Evolutionary conservation across 257 asterid species (phyloP).

Genomic region (Jacaranda copaia): DNA sequence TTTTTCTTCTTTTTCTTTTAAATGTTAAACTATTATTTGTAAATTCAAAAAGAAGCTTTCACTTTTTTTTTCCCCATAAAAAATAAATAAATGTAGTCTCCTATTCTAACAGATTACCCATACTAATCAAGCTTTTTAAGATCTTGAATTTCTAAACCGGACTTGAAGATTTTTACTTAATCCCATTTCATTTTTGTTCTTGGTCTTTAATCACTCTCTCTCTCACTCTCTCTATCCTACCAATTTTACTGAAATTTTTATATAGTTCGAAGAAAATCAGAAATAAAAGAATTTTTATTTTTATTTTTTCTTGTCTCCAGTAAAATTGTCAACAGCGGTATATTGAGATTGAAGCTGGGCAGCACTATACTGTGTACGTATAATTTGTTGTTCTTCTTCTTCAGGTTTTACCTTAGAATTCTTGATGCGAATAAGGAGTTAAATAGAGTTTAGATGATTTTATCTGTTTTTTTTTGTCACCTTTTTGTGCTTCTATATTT

Average conservation of each 20-base stretch:
- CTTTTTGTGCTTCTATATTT: slow-evolving; percentile 27
- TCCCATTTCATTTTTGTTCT: slow-evolving; percentile 54
- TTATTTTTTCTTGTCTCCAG: slow-evolving; percentile 22
- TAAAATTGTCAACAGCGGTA: slow-evolving; percentile 14
- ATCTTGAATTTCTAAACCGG: slow-evolving; percentile 53
- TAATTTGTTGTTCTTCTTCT: slow-evolving; percentile 5
- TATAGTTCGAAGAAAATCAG: slow-evolving; percentile 2
- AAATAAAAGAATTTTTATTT: background rate
- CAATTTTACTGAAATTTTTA: background rate
- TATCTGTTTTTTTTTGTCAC: slow-evolving; percentile 31
- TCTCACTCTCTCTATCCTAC: background rate
- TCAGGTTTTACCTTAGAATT: background rate
- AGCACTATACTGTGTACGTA: slow-evolving; percentile 38
- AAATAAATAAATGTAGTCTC: slow-evolving; percentile 27
- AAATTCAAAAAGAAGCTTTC: slow-evolving; percentile 55
- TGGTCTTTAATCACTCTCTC: slow-evolving; percentile 44
- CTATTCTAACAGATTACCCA: slow-evolving; percentile 36
- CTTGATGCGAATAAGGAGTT: background rate
- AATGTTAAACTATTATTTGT: slow-evolving; percentile 39
- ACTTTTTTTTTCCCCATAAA: slow-evolving; percentile 49
- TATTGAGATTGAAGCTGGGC: slow-evolving; percentile 37
- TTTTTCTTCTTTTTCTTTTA: no score
- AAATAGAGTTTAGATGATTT: slow-evolving; percentile 18
- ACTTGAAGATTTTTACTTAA: slow-evolving; percentile 49
- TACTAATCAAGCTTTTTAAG: slow-evolving; percentile 37